Percentiles rank a stretch among this genome's conserved stretches.
Conservation (phyloP, 139 green algal genomes). For the Raphidocelis subcapitata region DNA sequence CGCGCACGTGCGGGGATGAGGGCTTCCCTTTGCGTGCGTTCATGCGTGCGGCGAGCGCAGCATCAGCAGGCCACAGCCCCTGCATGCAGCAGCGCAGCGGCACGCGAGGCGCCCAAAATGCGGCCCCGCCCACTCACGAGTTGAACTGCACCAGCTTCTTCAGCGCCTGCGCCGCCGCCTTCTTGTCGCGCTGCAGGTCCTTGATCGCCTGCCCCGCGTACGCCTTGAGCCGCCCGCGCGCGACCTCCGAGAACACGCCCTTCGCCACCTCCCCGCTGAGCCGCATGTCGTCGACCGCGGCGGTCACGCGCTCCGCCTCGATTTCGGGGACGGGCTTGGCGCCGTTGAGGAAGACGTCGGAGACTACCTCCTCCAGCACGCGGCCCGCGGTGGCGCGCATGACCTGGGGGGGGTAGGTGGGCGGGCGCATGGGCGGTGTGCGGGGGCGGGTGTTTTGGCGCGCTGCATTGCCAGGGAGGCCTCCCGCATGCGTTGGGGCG, state of each 20-base stretch:
- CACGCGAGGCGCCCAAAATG: background rate
- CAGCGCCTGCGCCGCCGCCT: slow-evolving; percentile 77
- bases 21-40: too few species aligned
- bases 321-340: slow-evolving; percentile 44
- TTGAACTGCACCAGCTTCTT: slow-evolving; percentile 96
- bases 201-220: slow-evolving; percentile 29
- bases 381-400: slow-evolving; percentile 37
- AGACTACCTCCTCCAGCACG: slow-evolving; percentile 43
- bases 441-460: too few species aligned
- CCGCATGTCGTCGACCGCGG: background rate
- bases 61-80: too few species aligned
- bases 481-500: too few species aligned
- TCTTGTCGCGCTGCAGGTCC: slow-evolving; percentile 63
- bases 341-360: slow-evolving; percentile 59
- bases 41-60: too few species aligned
- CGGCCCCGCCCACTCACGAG: slow-evolving; percentile 27
- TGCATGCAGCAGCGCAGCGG: too few species aligned
- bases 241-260: too few species aligned
- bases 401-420: slow-evolving; percentile 14
- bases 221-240: too few species aligned
- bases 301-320: slow-evolving; percentile 53
- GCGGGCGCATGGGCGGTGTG: too few species aligned
- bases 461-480: too few species aligned
- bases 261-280: too few species aligned
- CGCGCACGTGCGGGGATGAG: too few species aligned